A percentile compares a stretch with the other conserved stretches of the same genome.
Evolutionary conservation across 164 flowering plant species (phyloP).

Genomic region (Stephania yunnanensis): DNA sequence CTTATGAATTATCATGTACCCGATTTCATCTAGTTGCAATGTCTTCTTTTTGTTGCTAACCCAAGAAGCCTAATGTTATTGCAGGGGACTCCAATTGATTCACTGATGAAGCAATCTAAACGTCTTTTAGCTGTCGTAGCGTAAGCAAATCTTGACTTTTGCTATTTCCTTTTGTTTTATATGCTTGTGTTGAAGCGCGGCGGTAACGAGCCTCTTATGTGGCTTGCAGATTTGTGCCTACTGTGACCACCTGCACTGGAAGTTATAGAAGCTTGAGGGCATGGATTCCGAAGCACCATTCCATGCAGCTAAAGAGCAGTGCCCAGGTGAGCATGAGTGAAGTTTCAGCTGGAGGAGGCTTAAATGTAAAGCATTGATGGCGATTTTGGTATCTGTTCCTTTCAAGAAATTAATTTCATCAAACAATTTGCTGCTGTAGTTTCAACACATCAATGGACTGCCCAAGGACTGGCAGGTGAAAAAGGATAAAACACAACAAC

Average conservation of each 20-base stretch:
- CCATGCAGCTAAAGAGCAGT: constrained; percentile 58
- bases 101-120: constrained; percentile 36
- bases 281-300: constrained; percentile 74
- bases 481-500: constrained; percentile 54
- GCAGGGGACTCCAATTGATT: constrained; percentile 46
- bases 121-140: constrained; percentile 49
- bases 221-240: constrained; percentile 59
- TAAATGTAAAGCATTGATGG: neutral
- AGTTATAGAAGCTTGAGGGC: constrained; percentile 72
- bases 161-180: neutral
- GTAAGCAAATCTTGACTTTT: constrained; percentile 28
- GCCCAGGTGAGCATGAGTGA: constrained; percentile 38
- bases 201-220: neutral
- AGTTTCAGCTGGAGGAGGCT: neutral
- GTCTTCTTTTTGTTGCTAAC: neutral
- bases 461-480: constrained; percentile 59
- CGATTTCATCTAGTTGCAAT: neutral
- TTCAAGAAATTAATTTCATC: neutral
- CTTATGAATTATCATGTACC: no score
- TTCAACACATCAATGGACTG: constrained; percentile 58
- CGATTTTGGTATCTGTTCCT: neutral
- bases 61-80: constrained; percentile 12
- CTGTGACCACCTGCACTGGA: constrained; percentile 75
- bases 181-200: neutral
- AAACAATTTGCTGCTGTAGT: constrained; percentile 23